A percentile compares a stretch with the other conserved stretches of the same genome.
Evolutionary conservation across 2,329 filamentous ascomycete genomes (phyloP).

Genomic region (Xylariaceae sp.): DNA sequence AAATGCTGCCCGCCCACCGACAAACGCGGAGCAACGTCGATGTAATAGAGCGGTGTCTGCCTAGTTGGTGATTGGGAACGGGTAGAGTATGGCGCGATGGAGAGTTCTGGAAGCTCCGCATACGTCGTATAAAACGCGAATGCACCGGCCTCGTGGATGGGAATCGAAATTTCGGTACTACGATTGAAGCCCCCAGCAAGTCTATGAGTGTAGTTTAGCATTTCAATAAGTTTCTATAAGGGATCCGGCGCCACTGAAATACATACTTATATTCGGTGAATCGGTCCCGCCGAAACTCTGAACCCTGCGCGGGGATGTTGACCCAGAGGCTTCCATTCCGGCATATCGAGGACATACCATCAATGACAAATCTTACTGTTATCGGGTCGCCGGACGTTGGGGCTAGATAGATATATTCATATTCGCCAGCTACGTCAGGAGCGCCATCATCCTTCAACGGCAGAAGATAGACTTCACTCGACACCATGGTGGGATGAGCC

Average conservation of each 20-base stretch:
- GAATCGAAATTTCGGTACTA: conserved; percentile 83
- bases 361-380: conserved; percentile 80
- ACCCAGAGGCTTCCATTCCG: conserved; percentile 93
- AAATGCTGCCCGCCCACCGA: conserved; percentile 68
- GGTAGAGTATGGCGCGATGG: conserved; percentile 48
- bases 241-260: neutral
- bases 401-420: conserved; percentile 90
- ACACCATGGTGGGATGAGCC: conserved; percentile 59
- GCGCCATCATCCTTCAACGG: conserved; percentile 90
- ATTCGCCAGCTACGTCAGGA: conserved; percentile 81
- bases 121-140: conserved; percentile 96
- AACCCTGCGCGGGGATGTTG: conserved; percentile 78
- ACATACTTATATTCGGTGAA: conserved; percentile 88
- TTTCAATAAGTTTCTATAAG: neutral
- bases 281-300: conserved; percentile 69
- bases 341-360: conserved; percentile 94
- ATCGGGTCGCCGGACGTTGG: conserved; percentile 70
- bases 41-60: conserved; percentile 77
- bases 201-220: conserved; percentile 43
- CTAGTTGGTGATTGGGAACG: conserved; percentile 51
- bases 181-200: conserved; percentile 90
- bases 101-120: conserved; percentile 76
- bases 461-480: conserved; percentile 76
- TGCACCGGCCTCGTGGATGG: conserved; percentile 75
- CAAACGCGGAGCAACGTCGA: conserved; percentile 84